Conservation (phyloP, 1,284 basidiomycete genomes). For the Pseudozyma tsukubaensis region DNA sequence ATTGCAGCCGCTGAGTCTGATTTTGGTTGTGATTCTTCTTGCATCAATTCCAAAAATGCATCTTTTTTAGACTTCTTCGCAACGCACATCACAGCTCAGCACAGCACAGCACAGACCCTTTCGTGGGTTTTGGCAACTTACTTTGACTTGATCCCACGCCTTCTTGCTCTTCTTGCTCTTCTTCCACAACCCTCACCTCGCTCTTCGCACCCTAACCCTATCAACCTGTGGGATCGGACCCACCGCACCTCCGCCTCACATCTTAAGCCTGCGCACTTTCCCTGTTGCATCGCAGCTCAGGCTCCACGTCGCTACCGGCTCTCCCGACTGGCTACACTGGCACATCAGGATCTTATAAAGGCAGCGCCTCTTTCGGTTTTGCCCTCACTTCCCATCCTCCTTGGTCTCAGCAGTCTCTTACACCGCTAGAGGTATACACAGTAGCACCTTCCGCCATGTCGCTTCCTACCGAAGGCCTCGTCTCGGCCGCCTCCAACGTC, state of each 20-base stretch:
- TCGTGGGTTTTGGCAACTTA: background rate
- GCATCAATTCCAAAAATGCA: constrained; percentile 1
- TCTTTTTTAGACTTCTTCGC: background rate
- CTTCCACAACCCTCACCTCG: constrained; percentile 3
- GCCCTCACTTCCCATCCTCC: background rate
- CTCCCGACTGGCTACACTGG: background rate
- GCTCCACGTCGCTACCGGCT: background rate
- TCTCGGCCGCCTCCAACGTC: constrained; percentile 45
- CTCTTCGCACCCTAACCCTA: background rate
- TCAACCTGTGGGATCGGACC: background rate
- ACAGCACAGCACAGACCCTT: constrained; percentile 19
- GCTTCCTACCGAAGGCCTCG: constrained; percentile 36
- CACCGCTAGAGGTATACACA: background rate
- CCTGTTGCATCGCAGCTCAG: background rate
- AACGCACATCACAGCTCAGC: background rate
- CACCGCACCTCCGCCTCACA: background rate
- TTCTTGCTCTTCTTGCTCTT: no score
- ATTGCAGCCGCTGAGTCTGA: no score
- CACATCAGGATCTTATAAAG: constrained; percentile 12
- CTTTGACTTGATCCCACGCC: background rate
- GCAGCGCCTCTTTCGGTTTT: background rate
- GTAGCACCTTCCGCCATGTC: constrained; percentile 17
- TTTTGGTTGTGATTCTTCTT: background rate
- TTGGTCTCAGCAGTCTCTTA: background rate
- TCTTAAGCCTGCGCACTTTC: no score